A percentile compares a stretch with the other conserved stretches of the same genome.
Evolutionary conservation across 139 green algal species (phyloP).

Genomic region (Picochlorum sp.): DNA sequence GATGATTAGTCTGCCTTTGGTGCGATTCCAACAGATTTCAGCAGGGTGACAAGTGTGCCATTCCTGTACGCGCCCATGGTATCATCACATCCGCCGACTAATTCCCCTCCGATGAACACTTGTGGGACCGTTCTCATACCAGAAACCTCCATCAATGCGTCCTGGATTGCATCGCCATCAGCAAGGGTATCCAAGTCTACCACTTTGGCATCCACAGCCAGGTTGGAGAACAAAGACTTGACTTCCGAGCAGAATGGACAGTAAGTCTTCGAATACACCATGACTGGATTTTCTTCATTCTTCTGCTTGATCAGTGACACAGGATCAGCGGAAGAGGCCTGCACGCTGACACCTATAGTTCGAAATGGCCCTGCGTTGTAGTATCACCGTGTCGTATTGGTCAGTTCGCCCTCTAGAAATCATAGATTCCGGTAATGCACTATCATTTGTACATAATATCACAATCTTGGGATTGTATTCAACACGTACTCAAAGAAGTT

Average conservation of each 20-base stretch:
- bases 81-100: conserved; percentile 67
- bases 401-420: no score
- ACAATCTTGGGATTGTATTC: no score
- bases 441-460: no score
- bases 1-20: neutral
- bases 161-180: conserved; percentile 56
- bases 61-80: conserved; percentile 31
- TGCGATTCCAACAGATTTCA: conserved; percentile 27
- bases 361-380: no score
- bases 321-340: neutral
- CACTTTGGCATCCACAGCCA: conserved; percentile 46
- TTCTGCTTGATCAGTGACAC: conserved; percentile 19
- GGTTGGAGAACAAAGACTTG: conserved; percentile 48
- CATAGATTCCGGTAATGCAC: no score
- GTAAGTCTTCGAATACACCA: conserved; percentile 17
- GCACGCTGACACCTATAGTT: neutral
- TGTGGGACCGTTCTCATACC: conserved; percentile 65
- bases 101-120: conserved; percentile 64
- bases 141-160: conserved; percentile 41
- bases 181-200: conserved; percentile 56
- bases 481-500: no score
- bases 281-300: conserved; percentile 40
- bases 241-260: conserved; percentile 40
- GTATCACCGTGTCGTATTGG: no score
- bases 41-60: conserved; percentile 40